A percentile compares a stretch with the other conserved stretches of the same genome.
These are phyloP conservation scores for Pestalotiopsis sp. DNA, from an alignment of 2,329 filamentous ascomycete genomes.

Conservation along the genomic window DNA sequence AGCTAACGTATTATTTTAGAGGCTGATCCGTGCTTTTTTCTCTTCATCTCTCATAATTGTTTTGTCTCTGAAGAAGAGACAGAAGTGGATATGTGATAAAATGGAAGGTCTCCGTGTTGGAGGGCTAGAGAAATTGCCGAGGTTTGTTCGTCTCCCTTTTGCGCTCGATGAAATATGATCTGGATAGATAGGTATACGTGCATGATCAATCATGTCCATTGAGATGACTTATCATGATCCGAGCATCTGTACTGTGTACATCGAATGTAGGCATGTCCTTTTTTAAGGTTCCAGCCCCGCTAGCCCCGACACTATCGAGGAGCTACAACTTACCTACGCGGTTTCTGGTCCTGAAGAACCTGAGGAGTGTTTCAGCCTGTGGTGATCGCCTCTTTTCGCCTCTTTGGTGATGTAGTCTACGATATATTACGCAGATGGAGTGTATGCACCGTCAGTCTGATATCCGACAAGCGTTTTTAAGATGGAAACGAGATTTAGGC, in stretches of 20 bases:
- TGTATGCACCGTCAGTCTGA: neutral
- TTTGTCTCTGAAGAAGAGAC: neutral
- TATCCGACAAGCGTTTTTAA: neutral
- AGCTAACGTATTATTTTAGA: neutral
- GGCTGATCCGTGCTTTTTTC: constrained; percentile 2
- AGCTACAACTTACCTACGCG: neutral
- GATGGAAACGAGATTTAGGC: neutral
- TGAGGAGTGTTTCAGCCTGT: neutral
- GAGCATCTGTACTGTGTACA: neutral
- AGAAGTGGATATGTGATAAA: neutral
- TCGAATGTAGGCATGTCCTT: neutral
- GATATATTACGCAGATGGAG: neutral
- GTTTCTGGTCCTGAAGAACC: neutral
- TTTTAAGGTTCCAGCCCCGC: constrained; percentile 4
- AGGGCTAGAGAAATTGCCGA: neutral
- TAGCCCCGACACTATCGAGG: neutral
- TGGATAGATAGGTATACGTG: neutral
- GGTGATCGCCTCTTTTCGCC: neutral
- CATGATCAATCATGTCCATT: neutral
- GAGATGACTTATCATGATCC: neutral
- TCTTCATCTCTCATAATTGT: neutral
- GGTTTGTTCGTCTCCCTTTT: neutral
- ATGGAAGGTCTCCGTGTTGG: neutral
- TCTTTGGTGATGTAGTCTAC: neutral
- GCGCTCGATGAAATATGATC: neutral